These are phyloP conservation scores for Tremella yokohamensis DNA, from an alignment of 768 basidiomycete species.

Conservation along the genomic window DNA sequence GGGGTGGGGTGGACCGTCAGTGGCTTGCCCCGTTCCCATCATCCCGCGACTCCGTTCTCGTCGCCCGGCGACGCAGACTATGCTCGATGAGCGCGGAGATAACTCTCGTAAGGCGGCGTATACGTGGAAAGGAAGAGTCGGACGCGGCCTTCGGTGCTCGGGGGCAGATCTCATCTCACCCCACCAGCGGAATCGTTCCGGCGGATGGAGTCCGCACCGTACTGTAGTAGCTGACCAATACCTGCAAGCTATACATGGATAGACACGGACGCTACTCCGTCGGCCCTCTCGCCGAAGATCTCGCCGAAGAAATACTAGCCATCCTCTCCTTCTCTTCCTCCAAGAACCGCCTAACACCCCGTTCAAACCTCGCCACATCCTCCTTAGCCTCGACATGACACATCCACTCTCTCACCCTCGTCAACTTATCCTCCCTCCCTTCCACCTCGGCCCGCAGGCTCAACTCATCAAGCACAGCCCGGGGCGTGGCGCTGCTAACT, in stretches of 20 bases:
- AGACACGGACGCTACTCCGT: no score
- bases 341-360: constrained; percentile 2
- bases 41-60: no score
- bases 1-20: no score
- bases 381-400: background rate
- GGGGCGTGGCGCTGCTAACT: background rate
- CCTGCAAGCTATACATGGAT: no score
- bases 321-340: constrained; percentile 6
- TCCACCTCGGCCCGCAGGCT: background rate
- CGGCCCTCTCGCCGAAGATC: no score
- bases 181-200: background rate
- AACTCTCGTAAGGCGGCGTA: no score
- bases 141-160: background rate
- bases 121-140: background rate
- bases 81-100: no score
- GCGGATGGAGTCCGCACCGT: no score
- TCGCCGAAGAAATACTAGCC: no score
- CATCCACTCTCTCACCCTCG: constrained; percentile 6
- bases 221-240: no score
- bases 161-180: background rate
- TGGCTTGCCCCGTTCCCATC: no score
- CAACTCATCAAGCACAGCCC: background rate
- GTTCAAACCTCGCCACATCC: background rate
- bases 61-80: no score
- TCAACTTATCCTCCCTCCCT: background rate